Conservation (phyloP, 1,139 yeast genomes). For the Taphrina wiesneri region DNA sequence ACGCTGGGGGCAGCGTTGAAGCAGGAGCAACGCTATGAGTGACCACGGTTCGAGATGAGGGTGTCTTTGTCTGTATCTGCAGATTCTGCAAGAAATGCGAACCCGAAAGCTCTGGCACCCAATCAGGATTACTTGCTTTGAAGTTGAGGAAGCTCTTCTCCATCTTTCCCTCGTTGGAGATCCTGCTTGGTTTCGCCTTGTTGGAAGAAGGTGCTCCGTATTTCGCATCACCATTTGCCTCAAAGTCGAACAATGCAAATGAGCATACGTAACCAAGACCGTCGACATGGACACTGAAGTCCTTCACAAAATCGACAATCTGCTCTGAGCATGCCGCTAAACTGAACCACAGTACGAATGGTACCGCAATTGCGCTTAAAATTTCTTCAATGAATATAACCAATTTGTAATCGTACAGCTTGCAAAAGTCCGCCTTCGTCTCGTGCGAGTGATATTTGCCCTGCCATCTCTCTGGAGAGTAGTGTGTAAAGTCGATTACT, state of each 20-base stretch:
- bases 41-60: background rate
- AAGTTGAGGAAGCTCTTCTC: slow-evolving; percentile 34
- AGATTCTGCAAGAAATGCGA: slow-evolving; percentile 17
- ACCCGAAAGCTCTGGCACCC: slow-evolving; percentile 32
- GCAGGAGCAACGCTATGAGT: background rate
- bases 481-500: slow-evolving; percentile 86
- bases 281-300: slow-evolving; percentile 84
- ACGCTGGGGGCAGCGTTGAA: background rate
- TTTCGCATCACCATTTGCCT: slow-evolving; percentile 43
- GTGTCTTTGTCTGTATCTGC: background rate
- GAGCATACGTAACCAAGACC: slow-evolving; percentile 94
- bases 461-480: slow-evolving; percentile 83
- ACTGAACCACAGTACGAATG: slow-evolving; percentile 82
- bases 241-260: slow-evolving; percentile 86
- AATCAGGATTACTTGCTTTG: slow-evolving; percentile 34
- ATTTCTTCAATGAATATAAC: slow-evolving; percentile 75
- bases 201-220: background rate
- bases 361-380: slow-evolving; percentile 77
- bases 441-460: slow-evolving; percentile 67
- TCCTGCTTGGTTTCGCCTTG: background rate
- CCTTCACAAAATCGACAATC: slow-evolving; percentile 86
- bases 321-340: slow-evolving; percentile 70
- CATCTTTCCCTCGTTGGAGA: slow-evolving; percentile 30
- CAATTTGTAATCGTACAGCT: slow-evolving; percentile 70
- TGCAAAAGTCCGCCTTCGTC: slow-evolving; percentile 71